Conservation (phyloP, 2,329 filamentous ascomycete species). For the Trichophyton mentagrophytes region DNA sequence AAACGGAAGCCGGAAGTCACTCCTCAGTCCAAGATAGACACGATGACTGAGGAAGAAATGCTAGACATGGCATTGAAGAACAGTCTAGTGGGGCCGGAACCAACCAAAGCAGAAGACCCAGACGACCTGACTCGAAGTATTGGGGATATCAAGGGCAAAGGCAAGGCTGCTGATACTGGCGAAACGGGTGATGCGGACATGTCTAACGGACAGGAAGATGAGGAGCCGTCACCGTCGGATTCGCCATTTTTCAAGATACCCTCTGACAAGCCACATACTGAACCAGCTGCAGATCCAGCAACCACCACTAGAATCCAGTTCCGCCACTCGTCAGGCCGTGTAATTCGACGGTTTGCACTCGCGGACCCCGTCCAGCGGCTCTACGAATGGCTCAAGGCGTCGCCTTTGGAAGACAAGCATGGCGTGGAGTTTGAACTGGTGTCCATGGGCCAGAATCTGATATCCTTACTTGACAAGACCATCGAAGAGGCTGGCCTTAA, state of each 20-base stretch:
- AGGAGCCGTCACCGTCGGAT: constrained; percentile 14
- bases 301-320: constrained; percentile 85
- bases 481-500: constrained; percentile 76
- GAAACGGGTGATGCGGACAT: constrained; percentile 26
- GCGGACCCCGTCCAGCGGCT: constrained; percentile 67
- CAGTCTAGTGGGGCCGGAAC: constrained; percentile 53
- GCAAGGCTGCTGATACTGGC: constrained; percentile 42
- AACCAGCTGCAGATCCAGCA: constrained; percentile 59
- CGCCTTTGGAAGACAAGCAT: constrained; percentile 66
- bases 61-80: constrained; percentile 85
- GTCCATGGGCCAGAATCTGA: constrained; percentile 73
- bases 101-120: constrained; percentile 53
- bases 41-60: constrained; percentile 97
- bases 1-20: constrained; percentile 58
- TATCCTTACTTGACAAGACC: constrained; percentile 58
- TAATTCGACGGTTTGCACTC: constrained; percentile 74
- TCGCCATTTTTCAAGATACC: constrained; percentile 55
- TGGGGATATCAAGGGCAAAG: constrained; percentile 34
- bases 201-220: constrained; percentile 24
- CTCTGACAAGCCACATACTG: constrained; percentile 57
- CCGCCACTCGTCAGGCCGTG: constrained; percentile 66
- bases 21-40: constrained; percentile 61
- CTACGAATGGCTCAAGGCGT: constrained; percentile 93
- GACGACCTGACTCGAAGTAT: constrained; percentile 69
- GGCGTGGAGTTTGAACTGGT: constrained; percentile 78